Conservation (phyloP, 257 asterid genomes). For the Forsythia viridissima region DNA sequence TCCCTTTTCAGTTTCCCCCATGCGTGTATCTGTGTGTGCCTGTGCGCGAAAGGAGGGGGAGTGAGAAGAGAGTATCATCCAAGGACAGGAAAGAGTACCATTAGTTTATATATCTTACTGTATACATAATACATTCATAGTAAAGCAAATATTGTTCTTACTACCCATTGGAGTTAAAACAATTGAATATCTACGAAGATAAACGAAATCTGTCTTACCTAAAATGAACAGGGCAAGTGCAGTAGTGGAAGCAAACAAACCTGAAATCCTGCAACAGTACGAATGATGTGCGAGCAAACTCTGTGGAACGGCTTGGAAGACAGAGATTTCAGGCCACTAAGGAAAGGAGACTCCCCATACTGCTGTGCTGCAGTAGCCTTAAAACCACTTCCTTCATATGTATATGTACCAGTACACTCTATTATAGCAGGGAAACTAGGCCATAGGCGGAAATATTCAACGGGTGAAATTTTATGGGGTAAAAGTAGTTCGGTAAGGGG, state of each 20-base stretch:
- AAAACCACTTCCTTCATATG: constrained; percentile 93
- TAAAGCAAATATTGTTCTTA: neutral
- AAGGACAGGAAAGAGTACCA: neutral
- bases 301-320: constrained; percentile 87
- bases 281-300: constrained; percentile 88
- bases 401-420: constrained; percentile 82
- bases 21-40: neutral
- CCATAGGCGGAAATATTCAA: constrained; percentile 92
- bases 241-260: constrained; percentile 33
- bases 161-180: neutral
- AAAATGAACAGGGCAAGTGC: constrained; percentile 8
- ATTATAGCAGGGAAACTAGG: constrained; percentile 90
- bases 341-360: constrained; percentile 90
- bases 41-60: neutral
- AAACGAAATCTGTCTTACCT: neutral
- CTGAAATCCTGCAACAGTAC: constrained; percentile 95
- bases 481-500: constrained; percentile 90
- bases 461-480: constrained; percentile 95
- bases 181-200: neutral
- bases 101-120: neutral
- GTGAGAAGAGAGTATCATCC: neutral
- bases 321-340: constrained; percentile 76
- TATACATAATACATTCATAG: neutral
- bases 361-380: constrained; percentile 96
- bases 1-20: neutral